Percentiles rank a stretch among this genome's conserved stretches.
Evolutionary conservation across 768 basidiomycete genomes (phyloP).

Genomic region (Psilocybe subaeruginosa): DNA sequence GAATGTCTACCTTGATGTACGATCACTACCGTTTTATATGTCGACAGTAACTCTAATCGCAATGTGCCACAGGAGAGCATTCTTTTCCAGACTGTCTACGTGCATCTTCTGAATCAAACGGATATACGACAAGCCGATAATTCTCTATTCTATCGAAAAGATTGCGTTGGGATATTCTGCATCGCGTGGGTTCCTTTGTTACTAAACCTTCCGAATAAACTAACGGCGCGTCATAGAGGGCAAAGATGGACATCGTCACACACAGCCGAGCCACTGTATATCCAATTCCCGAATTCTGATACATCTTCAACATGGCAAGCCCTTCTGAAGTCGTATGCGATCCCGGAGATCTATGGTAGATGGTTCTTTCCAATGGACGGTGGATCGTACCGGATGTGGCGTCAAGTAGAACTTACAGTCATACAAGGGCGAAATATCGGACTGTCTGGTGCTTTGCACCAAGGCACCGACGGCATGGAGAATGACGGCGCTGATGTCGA

Average conservation of each 20-base stretch:
- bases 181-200: slow-evolving; percentile 45
- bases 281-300: slow-evolving; percentile 70
- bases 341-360: slow-evolving; percentile 77
- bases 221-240: slow-evolving; percentile 37
- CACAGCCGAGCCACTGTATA: slow-evolving; percentile 68
- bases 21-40: slow-evolving; percentile 22
- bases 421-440: slow-evolving; percentile 79
- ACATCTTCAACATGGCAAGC: slow-evolving; percentile 76
- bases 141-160: slow-evolving; percentile 76
- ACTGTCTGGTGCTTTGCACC: slow-evolving; percentile 30
- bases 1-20: slow-evolving; percentile 76
- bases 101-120: slow-evolving; percentile 75
- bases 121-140: slow-evolving; percentile 79
- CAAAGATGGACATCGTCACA: slow-evolving; percentile 60
- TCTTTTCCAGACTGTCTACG: slow-evolving; percentile 71
- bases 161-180: slow-evolving; percentile 75
- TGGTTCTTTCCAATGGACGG: slow-evolving; percentile 58
- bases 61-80: slow-evolving; percentile 60
- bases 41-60: slow-evolving; percentile 19
- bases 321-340: slow-evolving; percentile 79
- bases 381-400: slow-evolving; percentile 87
- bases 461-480: slow-evolving; percentile 33
- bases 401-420: slow-evolving; percentile 75
- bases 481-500: slow-evolving; percentile 65
- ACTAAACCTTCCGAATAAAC: slow-evolving; percentile 5